Evolutionary conservation across 2,329 filamentous ascomycete genomes (phyloP).

Genomic region (Penicillium sp.): DNA sequence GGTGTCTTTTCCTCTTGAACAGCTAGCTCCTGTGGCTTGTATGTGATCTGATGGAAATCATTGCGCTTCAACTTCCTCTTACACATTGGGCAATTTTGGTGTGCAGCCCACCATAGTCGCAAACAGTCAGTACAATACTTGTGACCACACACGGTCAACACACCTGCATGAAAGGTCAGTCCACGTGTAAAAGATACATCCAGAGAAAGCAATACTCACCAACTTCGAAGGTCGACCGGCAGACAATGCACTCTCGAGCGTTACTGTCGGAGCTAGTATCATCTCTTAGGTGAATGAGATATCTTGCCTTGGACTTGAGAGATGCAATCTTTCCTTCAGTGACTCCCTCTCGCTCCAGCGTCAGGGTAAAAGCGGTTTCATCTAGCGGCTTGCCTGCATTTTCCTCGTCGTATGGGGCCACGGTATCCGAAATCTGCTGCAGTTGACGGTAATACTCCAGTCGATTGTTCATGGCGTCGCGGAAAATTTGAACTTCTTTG

Average conservation of each 20-base stretch:
- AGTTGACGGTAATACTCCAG: conserved; percentile 89
- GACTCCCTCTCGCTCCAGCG: conserved; percentile 50
- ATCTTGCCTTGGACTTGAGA: conserved; percentile 72
- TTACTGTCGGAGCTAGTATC: conserved; percentile 63
- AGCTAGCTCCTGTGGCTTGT: conserved; percentile 72
- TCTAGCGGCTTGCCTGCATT: conserved; percentile 59
- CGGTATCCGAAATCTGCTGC: conserved; percentile 85
- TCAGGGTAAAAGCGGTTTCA: conserved; percentile 44
- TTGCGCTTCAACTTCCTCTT: conserved; percentile 64
- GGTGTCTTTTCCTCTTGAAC: conserved; percentile 57
- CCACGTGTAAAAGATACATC: not conserved
- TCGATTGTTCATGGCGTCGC: conserved; percentile 76
- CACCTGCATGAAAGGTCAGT: conserved; percentile 30
- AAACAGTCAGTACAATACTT: conserved; percentile 91
- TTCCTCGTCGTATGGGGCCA: conserved; percentile 69
- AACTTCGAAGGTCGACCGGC: conserved; percentile 71
- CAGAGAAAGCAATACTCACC: conserved; percentile 58
- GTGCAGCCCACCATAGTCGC: conserved; percentile 69
- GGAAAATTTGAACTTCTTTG: conserved; percentile 72
- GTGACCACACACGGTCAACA: conserved; percentile 79
- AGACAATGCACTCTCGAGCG: conserved; percentile 79
- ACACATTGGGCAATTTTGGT: conserved; percentile 80
- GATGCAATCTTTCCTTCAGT: conserved; percentile 60
- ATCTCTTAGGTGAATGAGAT: conserved; percentile 62
- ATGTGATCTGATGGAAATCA: conserved; percentile 81